Evolutionary conservation across 139 green algal species (phyloP).

Genomic region (Chlorella sp.): DNA sequence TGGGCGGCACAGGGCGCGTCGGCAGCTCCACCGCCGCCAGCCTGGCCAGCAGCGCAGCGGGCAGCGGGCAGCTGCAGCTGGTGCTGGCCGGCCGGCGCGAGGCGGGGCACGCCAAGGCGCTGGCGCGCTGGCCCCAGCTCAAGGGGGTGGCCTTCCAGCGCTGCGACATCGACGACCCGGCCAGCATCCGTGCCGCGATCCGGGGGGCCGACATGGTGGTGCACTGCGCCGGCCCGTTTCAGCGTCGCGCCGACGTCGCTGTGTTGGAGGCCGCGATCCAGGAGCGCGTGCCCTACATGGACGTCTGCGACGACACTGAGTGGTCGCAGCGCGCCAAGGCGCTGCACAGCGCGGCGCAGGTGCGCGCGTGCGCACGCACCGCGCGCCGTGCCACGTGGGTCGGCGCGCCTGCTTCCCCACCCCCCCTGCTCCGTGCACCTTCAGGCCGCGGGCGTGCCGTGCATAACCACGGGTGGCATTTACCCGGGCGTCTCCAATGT

Average conservation of each 20-base stretch:
- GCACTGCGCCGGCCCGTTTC: conserved; percentile 94
- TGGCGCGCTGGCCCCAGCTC: conserved; percentile 62
- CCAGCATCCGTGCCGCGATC: conserved; percentile 28
- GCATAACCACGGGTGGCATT: conserved; percentile 83
- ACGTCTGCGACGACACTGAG: conserved; percentile 93
- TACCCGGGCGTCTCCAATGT: conserved; percentile 87
- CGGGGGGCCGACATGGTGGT: conserved; percentile 45
- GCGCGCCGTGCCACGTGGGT: too few relatives aligned
- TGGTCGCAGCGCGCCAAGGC: conserved; percentile 54
- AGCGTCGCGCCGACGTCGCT: conserved; percentile 51
- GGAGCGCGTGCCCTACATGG: conserved; percentile 82
- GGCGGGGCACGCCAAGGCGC: conserved; percentile 48
- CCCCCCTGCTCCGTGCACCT: too few relatives aligned
- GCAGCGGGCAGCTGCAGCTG: conserved; percentile 55
- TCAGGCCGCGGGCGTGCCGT: conserved; percentile 82
- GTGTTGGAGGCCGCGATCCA: conserved; percentile 83
- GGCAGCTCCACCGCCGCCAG: conserved; percentile 75
- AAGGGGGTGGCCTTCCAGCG: conserved; percentile 37
- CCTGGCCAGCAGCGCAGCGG: conserved; percentile 59
- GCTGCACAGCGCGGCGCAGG: conserved; percentile 59
- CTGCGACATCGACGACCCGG: conserved; percentile 49
- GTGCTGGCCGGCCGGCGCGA: conserved; percentile 54
- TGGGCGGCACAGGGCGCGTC: conserved; percentile 87
- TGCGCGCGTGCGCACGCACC: too few relatives aligned
- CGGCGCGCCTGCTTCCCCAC: too few relatives aligned